Evolutionary conservation across 1,284 basidiomycete species (phyloP), one percentile per base, ranked within the genome.

Genomic region (Fistulina hepatica): DNA sequence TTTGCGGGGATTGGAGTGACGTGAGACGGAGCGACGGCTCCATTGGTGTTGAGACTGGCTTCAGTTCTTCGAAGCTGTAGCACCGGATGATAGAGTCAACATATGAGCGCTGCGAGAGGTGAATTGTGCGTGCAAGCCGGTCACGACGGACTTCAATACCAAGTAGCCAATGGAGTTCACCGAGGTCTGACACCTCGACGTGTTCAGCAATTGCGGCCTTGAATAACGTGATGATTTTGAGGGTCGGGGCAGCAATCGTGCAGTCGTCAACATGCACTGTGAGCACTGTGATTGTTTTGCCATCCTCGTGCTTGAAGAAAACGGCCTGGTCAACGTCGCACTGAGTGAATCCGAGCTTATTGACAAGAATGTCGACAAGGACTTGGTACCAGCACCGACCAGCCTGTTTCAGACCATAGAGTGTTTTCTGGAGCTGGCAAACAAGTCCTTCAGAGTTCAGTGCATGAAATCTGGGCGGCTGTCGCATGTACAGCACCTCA

Each of bases 401-500:
- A 0, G 35, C 22, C 31, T 44, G 42, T 15, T 44, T 44, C 2
- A 44, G 25, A 12, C 39, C 42, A 15, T 44, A 44, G 31, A 44
- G 36, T 1, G 42, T 40, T 0, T n/a, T 6, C 1, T 45, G 36
- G 4, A 58, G 21, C n/a, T 16, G 27, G 6, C n/a, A 16, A 17
- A 54, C 25, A 16, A 13, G 27, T 7, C n/a, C 6, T 12, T 7
- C n/a, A 16, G n/a, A 12, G 17, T 61, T 49, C 2, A 53, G 32
- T n/a, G 27, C n/a, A n/a, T n/a, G 27, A 30, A 30, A 30, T 12
- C 27, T 16, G n/a, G 27, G 27, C 0, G 55, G 60, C 26, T 63
- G 59, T 0, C 34, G 13, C 61, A 67, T 65, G 32, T 60, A 65
- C 6, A 67, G 53, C 10, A 58, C 52, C 30, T 68, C 60, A 5